A percentile compares a stretch with the other conserved stretches of the same genome.
These are phyloP conservation scores for Fomitopsis serialis DNA, from an alignment of 768 basidiomycete species.

Conservation along the genomic window DNA sequence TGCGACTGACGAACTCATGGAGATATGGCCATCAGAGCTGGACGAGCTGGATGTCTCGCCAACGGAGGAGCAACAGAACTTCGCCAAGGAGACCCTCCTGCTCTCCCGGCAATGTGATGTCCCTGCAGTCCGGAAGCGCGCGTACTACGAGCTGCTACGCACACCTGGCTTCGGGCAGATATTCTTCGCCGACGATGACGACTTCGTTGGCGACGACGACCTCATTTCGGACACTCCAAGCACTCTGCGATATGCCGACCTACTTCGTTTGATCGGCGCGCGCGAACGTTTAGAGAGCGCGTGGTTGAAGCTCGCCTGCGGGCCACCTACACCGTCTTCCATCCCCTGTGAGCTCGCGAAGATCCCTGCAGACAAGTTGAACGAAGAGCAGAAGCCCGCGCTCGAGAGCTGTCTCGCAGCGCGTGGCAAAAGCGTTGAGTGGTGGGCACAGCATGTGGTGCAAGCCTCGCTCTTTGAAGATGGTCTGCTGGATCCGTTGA, in stretches of 20 bases:
- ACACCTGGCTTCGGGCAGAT: constrained; percentile 23
- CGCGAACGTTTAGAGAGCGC: constrained; percentile 17
- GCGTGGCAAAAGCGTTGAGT: constrained; percentile 1
- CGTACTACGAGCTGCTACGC: constrained; percentile 37
- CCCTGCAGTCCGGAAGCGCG: constrained; percentile 28
- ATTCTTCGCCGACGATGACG: not conserved
- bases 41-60: constrained; percentile 2
- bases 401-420: constrained; percentile 9
- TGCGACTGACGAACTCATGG: constrained; percentile 23
- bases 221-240: not conserved
- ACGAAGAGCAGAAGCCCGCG: not conserved
- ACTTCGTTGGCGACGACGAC: not conserved
- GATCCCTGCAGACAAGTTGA: not conserved
- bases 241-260: constrained; percentile 10
- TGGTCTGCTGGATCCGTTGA: constrained; percentile 29
- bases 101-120: constrained; percentile 27
- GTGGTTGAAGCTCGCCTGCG: constrained; percentile 17
- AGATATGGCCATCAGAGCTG: constrained; percentile 27
- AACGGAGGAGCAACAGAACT: not conserved
- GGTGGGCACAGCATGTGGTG: constrained; percentile 15
- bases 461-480: constrained; percentile 21
- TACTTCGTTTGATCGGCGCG: constrained; percentile 17
- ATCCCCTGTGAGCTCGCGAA: constrained; percentile 18
- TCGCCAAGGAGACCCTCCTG: constrained; percentile 26
- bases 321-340: constrained; percentile 13